Evolutionary conservation across 1,139 yeast genomes (phyloP).

Genomic region (Blastobotrys petasosporus): DNA sequence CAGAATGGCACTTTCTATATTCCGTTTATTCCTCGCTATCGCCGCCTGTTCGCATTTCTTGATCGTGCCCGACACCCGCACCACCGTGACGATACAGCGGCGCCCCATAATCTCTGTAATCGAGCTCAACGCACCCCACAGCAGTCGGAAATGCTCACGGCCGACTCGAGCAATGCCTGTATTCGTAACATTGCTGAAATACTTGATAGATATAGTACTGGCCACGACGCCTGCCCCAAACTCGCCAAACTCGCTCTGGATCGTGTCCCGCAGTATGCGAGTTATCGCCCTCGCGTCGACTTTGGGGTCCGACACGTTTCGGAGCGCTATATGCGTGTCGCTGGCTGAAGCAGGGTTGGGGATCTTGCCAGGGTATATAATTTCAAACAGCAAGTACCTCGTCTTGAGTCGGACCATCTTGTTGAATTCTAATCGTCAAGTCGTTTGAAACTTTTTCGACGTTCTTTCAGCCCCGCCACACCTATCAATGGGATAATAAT

Average conservation of each 20-base stretch:
- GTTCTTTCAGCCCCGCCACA: not conserved
- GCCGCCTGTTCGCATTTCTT: constrained; percentile 69
- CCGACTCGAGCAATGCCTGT: constrained; percentile 81
- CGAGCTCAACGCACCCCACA: constrained; percentile 65
- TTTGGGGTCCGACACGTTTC: constrained; percentile 17
- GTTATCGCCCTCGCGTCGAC: constrained; percentile 24
- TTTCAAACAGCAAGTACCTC: constrained; percentile 74
- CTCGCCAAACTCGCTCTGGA: constrained; percentile 69
- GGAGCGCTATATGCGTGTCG: constrained; percentile 25
- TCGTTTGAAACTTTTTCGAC: not conserved
- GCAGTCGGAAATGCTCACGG: constrained; percentile 54
- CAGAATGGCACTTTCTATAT: constrained; percentile 15
- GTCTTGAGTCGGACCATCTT: constrained; percentile 86
- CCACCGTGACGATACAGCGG: constrained; percentile 53
- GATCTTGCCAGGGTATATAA: constrained; percentile 50
- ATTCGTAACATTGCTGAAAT: constrained; percentile 74
- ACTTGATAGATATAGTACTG: constrained; percentile 54
- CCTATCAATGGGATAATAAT: not conserved
- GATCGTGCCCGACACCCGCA: constrained; percentile 82
- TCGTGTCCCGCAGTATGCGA: constrained; percentile 46
- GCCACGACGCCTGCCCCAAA: constrained; percentile 65
- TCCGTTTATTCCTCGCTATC: constrained; percentile 35
- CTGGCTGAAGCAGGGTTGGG: constrained; percentile 37
- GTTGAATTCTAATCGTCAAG: not conserved
- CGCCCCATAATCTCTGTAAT: constrained; percentile 51